These are phyloP conservation scores for Skeletonema tropicum DNA, from an alignment of 108 stramenopile species.

Conservation along the genomic window DNA sequence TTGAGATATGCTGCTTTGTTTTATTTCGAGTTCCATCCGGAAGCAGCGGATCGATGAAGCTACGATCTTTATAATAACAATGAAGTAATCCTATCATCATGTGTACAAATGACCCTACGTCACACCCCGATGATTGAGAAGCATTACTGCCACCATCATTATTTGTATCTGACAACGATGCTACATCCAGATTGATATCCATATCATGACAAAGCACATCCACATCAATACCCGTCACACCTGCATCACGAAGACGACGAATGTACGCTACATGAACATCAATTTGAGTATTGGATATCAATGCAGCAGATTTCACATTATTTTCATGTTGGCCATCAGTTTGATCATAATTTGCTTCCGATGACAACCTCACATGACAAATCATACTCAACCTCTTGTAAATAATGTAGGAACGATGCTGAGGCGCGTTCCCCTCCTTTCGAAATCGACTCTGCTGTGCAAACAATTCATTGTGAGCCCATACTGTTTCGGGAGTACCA, in stretches of 20 bases:
- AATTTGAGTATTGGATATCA: conserved; percentile 38
- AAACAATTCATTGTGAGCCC: conserved; percentile 68
- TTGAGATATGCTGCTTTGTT: not conserved
- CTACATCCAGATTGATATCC: conserved; percentile 54
- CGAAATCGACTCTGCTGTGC: conserved; percentile 22
- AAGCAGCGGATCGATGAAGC: conserved; percentile 75
- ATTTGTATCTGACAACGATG: conserved; percentile 37
- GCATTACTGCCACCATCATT: not conserved
- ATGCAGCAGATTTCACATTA: not conserved
- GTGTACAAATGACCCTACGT: conserved; percentile 31
- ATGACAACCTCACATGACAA: conserved; percentile 34
- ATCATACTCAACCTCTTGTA: conserved; percentile 64
- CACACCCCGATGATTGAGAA: conserved; percentile 10
- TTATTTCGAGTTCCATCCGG: not conserved
- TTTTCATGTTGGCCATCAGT: not conserved
- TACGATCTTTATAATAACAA: conserved; percentile 72
- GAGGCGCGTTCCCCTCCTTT: not conserved
- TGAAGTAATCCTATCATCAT: conserved; percentile 42
- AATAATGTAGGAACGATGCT: conserved; percentile 56
- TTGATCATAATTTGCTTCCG: not conserved
- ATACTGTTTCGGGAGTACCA: conserved; percentile 68
- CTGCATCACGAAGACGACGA: conserved; percentile 69
- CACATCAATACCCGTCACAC: conserved; percentile 61
- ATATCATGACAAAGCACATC: conserved; percentile 64
- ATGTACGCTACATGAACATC: conserved; percentile 69